Percentiles rank a stretch among this genome's conserved stretches.
phyloP scores from a whole-genome alignment of 495 filamentous ascomycete genomes.

The Podospora comata region DNA sequence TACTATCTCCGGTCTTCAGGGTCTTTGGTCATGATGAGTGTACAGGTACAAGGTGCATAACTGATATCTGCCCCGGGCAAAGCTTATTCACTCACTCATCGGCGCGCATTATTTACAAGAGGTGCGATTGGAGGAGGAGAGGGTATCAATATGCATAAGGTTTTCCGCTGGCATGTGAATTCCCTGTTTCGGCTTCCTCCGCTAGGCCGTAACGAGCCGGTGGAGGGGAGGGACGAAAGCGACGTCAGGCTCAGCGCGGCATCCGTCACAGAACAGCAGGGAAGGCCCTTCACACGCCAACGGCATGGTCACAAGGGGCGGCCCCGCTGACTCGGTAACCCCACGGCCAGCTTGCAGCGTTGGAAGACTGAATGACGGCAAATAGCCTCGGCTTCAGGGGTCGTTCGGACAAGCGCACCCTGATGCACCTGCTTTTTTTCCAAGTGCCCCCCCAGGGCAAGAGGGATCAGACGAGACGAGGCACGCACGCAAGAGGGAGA shows the following conservation, averaged over 20 bases:
- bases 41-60: not conserved
- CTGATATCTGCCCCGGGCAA: not conserved
- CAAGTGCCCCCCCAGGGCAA: no score
- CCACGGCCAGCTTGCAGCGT: conserved; percentile 11
- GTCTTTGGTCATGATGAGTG: not conserved
- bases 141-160: not conserved
- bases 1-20: not conserved
- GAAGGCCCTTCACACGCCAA: not conserved
- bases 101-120: not conserved
- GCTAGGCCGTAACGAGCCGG: conserved; percentile 24
- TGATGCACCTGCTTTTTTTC: not conserved
- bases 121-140: not conserved
- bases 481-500: not conserved
- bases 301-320: conserved; percentile 3
- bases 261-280: not conserved
- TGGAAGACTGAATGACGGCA: conserved; percentile 27
- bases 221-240: not conserved
- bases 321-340: conserved; percentile 23
- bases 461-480: not conserved
- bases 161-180: conserved; percentile 27
- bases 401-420: conserved; percentile 27
- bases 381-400: conserved; percentile 36
- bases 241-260: conserved; percentile 11
- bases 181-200: conserved; percentile 18
- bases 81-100: not conserved